These are phyloP conservation scores for Mortierella sp. DNA, from an alignment of 371 early-diverging fungal genomes.

Conservation along the genomic window DNA sequence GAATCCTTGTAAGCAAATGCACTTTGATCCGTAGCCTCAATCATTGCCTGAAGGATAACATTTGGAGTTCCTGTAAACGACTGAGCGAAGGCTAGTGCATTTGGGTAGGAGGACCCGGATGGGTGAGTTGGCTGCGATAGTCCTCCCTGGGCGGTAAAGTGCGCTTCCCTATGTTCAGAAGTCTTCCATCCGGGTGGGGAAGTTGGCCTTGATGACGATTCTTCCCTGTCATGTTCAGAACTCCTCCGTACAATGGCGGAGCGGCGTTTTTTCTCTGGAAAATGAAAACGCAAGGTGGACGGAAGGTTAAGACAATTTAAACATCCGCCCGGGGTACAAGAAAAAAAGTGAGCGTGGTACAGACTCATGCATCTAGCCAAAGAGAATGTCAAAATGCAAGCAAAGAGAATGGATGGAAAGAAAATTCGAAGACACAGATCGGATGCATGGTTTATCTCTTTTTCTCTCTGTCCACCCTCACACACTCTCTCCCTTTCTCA, in stretches of 20 bases:
- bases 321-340: not conserved
- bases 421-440: not conserved
- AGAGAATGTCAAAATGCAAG: not conserved
- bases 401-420: not conserved
- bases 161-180: no score
- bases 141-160: no score
- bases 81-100: not conserved
- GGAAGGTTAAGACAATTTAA: not conserved
- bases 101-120: constrained; percentile 1
- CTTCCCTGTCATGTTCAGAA: not conserved
- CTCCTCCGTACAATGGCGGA: not conserved
- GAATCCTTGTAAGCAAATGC: constrained; percentile 1
- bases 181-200: not conserved
- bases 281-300: not conserved
- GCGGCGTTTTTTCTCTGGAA: constrained; percentile 8
- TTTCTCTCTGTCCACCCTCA: no score
- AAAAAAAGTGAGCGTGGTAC: not conserved
- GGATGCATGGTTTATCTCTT: no score
- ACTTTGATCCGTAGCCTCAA: constrained; percentile 12
- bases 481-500: no score
- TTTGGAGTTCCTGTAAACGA: constrained; percentile 7
- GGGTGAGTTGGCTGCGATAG: not conserved
- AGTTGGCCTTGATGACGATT: not conserved
- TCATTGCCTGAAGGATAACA: constrained; percentile 19
- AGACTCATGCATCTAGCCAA: not conserved